Percentiles rank a stretch among this genome's conserved stretches.
Conservation (phyloP, 2,329 filamentous ascomycete genomes). For the Ceratocystis lukuohia region DNA sequence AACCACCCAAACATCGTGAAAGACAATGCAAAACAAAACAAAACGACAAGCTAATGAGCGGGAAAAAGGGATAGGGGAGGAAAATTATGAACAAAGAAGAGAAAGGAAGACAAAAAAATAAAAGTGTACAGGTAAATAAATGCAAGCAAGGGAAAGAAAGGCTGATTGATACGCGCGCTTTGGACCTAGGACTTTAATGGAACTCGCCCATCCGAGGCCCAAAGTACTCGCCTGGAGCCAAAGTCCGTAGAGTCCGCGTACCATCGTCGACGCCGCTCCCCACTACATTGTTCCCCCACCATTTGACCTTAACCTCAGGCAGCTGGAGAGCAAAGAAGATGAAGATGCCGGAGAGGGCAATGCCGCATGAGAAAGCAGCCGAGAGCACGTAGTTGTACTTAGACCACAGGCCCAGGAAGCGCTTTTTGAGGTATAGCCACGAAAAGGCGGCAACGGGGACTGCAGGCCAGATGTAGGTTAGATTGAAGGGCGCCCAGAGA, state of each 20-base stretch:
- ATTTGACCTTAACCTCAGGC: conserved; percentile 31
- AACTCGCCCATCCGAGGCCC: conserved; percentile 23
- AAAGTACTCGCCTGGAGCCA: conserved; percentile 27
- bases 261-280: conserved; percentile 32
- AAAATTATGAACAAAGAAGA: neutral
- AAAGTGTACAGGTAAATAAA: neutral
- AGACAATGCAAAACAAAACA: conserved; percentile 1
- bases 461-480: conserved; percentile 33
- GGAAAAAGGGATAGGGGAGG: neutral
- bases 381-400: conserved; percentile 43
- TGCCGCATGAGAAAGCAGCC: conserved; percentile 36
- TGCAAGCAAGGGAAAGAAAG: neutral
- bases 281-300: conserved; percentile 37
- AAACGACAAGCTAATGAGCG: neutral
- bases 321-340: conserved; percentile 41
- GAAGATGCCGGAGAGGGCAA: conserved; percentile 38
- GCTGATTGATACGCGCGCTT: too few relatives aligned
- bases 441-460: conserved; percentile 31
- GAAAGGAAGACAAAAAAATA: neutral
- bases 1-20: conserved; percentile 1
- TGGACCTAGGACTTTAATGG: conserved; percentile 7
- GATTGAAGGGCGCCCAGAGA: conserved; percentile 30
- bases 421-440: conserved; percentile 32
- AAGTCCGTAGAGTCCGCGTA: conserved; percentile 28
- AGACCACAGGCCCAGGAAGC: conserved; percentile 28